Base-by-base conservation (phyloP, 1,284 basidiomycete species). In the Ustilago trichophora region DNA sequence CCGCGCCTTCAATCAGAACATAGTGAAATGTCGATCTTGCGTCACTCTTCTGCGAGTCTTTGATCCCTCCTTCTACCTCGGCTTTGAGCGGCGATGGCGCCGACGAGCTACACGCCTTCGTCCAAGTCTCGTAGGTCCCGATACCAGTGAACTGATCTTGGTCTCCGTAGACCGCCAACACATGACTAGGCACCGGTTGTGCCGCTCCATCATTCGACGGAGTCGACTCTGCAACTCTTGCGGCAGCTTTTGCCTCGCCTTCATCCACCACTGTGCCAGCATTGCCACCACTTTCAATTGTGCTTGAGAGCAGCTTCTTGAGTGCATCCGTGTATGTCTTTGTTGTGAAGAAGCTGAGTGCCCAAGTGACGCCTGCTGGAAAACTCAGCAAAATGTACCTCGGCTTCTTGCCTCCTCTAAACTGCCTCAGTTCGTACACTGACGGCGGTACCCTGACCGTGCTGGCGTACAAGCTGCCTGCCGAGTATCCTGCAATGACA, bases 351-450 rank as follows among this genome's bases (percentile, higher is more conserved):
- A 73, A 52, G 51, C 54, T 60, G 12, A 73, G 46, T 1, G 71
- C 71, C 71, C 71, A 73, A 4, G 54, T 50, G 13, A 73, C 63
- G 21, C 58, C 67, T 10, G 64, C 58, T 0, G 71, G 71, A 34
- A 71, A 73, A 37, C 63, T 71, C 31, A 73, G 22, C 19, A 73
- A 43, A 15, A 73, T 29, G 44, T 70, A 73, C 22, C 54, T 34
- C n/a, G 58, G 66, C 31, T 42, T 63, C 15, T 33, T 42, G 6
- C 43, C 66, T 12, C 35, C 46, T 37, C 49, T 34, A 13, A 68
- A 68, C 26, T 62, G 64, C 12, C 44, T 50, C 11, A 44, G n/a
- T 13, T 58, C 65, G 26, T 63, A 58, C 4, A 59, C 24, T 5
- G 38, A 21, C 2, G 29, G 15, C 3, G 38, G 33, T 5, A 53